Evolutionary conservation across 106 monocot species (phyloP), one percentile per base, ranked within the genome.

Genomic region (Triglochin maritima): DNA sequence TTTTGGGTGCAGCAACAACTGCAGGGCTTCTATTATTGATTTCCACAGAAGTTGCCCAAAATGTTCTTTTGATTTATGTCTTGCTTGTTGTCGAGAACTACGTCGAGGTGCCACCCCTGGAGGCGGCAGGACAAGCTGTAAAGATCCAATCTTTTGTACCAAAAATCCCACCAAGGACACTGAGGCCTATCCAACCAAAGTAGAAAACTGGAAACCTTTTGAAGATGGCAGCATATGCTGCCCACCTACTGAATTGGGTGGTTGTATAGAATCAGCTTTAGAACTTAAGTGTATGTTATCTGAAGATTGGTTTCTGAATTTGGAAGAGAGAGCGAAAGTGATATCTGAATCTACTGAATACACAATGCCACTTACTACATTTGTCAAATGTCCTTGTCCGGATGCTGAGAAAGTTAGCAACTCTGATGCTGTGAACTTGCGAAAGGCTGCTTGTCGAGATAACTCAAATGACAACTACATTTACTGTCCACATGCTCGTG

Each of bases 51-150:
- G 53, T 44, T 76, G 75, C 17, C 68, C 69, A 2, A 53, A 17
- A 52, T 68, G 75, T 69, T 61, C 50, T 14, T 76, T 68, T 47
- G 75, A 76, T 69, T 62, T 76, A 3, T 76, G 75, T 50, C 65
- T 89, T 52, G 54, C 44, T 58, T 89, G 88, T 50, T 82, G 85
- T 54, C 60, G 64, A 6, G 85, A 82, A 49, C 52, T 85, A 67
- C 85, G 84, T 71, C 64, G 74, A 50, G 77, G 79, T 15, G 9
- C 44, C 11, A 17, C 10, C 3, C 69, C 59, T 59, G 69, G 47
- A 29, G 57, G 69, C 49, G 48, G 47, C 3, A 15, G 48, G 8
- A 17, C 7, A 12, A 4, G 8, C 15, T 66, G 47, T 52, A 68
- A 56, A 6, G 54, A 48, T 44, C 17, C 44, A 2, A 46, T 44